A percentile compares a stretch with the other conserved stretches of the same genome.
Conservation (phyloP, 495 filamentous ascomycete species). For the Rhizodiscina lignyota region DNA sequence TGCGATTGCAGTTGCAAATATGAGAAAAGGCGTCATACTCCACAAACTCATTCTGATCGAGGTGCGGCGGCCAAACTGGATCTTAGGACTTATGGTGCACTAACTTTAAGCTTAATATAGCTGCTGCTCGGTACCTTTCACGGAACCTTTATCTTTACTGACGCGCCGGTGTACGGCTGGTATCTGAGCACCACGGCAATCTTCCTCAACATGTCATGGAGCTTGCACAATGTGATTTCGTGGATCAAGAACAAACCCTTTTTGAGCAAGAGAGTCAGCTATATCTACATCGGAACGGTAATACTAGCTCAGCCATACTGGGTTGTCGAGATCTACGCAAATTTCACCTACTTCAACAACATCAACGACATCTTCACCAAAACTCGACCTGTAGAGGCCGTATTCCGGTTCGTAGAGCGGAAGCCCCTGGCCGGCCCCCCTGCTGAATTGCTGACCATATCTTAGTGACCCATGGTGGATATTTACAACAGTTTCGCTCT, state of each 20-base stretch:
- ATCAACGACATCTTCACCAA: conserved; percentile 25
- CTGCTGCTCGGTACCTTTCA: conserved; percentile 20
- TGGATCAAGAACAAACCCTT: conserved; percentile 26
- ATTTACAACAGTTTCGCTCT: conserved; percentile 31
- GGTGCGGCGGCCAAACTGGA: conserved; percentile 6
- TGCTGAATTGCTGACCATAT: neutral
- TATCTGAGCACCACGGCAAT: conserved; percentile 21
- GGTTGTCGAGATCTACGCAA: conserved; percentile 23
- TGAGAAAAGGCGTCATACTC: conserved; percentile 18
- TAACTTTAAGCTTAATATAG: conserved; percentile 7
- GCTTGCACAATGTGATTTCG: conserved; percentile 22
- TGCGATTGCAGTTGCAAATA: conserved; percentile 21
- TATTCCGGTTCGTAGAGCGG: conserved; percentile 29
- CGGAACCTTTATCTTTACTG: conserved; percentile 21
- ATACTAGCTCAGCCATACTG: conserved; percentile 20
- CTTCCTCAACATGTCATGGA: conserved; percentile 19
- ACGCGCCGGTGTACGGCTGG: conserved; percentile 17
- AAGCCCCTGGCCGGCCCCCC: too few species aligned
- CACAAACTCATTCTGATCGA: conserved; percentile 25
- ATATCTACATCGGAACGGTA: conserved; percentile 20
- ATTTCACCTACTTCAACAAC: conserved; percentile 21
- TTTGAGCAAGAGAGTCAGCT: conserved; percentile 10
- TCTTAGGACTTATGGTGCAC: neutral
- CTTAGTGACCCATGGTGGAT: conserved; percentile 45
- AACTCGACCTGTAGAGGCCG: conserved; percentile 34